Conservation (phyloP, 176 grass and related monocot genomes). For the Paspalum notatum region DNA sequence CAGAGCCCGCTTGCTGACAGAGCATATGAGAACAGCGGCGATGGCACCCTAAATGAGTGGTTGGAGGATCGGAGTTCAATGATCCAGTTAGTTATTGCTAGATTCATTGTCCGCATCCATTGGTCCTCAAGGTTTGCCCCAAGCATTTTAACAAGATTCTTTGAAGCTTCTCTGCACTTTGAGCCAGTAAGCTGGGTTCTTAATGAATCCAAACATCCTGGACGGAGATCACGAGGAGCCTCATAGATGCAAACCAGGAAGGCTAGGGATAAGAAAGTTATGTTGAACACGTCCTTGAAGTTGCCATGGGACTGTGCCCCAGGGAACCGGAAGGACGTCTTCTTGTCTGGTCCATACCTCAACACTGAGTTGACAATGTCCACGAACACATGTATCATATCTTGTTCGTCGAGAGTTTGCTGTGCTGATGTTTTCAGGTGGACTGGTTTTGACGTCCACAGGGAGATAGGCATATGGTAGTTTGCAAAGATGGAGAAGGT, state of each 20-base stretch:
- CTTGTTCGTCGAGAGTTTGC: slow-evolving; percentile 53
- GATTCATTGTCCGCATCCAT: slow-evolving; percentile 85
- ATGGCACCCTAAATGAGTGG: slow-evolving; percentile 33
- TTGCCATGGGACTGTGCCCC: slow-evolving; percentile 48
- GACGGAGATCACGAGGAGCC: slow-evolving; percentile 66
- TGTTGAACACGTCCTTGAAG: slow-evolving; percentile 73
- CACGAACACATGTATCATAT: slow-evolving; percentile 53
- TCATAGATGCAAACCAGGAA: slow-evolving; percentile 90
- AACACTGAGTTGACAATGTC: slow-evolving; percentile 71
- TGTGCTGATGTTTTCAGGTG: slow-evolving; percentile 63
- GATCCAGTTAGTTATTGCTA: slow-evolving; percentile 86
- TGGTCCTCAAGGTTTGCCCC: slow-evolving; percentile 82
- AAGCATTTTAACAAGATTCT: slow-evolving; percentile 62
- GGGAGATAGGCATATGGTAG: slow-evolving; percentile 57
- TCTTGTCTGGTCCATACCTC: slow-evolving; percentile 56
- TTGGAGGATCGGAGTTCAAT: slow-evolving; percentile 58
- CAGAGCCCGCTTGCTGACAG: slow-evolving; percentile 70
- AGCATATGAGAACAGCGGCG: slow-evolving; percentile 69
- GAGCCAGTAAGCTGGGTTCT: slow-evolving; percentile 62
- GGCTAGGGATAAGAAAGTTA: slow-evolving; percentile 75
- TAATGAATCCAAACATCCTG: slow-evolving; percentile 61
- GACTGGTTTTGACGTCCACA: slow-evolving; percentile 82
- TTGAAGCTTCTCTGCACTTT: slow-evolving; percentile 62
- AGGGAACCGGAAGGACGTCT: slow-evolving; percentile 56
- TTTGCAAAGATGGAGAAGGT: slow-evolving; percentile 79